phyloP scores from a whole-genome alignment of 768 basidiomycete species.

The Fomitopsis serialis region DNA sequence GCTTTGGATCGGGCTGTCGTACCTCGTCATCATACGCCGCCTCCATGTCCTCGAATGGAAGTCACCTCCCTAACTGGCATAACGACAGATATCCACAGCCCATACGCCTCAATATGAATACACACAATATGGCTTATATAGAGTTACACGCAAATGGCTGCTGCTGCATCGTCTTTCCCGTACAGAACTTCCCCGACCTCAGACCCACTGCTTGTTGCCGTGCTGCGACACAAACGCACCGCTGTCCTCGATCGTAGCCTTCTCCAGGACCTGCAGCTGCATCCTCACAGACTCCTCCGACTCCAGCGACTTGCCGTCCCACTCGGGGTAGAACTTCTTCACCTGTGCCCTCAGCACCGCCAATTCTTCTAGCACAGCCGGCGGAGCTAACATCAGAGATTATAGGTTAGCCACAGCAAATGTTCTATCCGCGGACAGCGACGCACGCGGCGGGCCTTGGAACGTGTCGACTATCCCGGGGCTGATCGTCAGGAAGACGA shows the following conservation, averaged over 20 bases:
- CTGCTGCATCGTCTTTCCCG: no score
- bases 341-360: conserved; percentile 1
- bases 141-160: no score
- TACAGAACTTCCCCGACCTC: no score
- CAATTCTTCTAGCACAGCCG: not conserved
- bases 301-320: conserved; percentile 4
- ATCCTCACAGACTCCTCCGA: conserved; percentile 10
- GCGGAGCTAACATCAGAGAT: not conserved
- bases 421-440: no score
- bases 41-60: no score
- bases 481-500: conserved; percentile 31
- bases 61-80: no score
- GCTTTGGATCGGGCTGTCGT: no score
- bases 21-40: no score
- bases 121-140: no score
- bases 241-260: conserved; percentile 10
- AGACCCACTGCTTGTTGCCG: not conserved
- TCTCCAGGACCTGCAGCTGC: conserved; percentile 9
- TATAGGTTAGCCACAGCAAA: no score
- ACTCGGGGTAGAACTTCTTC: conserved; percentile 14
- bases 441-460: conserved; percentile 10
- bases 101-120: no score
- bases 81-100: no score
- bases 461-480: conserved; percentile 34
- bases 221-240: conserved; percentile 4